Evolutionary conservation across 768 basidiomycete genomes (phyloP).

Genomic region (Polyporus arcularius): DNA sequence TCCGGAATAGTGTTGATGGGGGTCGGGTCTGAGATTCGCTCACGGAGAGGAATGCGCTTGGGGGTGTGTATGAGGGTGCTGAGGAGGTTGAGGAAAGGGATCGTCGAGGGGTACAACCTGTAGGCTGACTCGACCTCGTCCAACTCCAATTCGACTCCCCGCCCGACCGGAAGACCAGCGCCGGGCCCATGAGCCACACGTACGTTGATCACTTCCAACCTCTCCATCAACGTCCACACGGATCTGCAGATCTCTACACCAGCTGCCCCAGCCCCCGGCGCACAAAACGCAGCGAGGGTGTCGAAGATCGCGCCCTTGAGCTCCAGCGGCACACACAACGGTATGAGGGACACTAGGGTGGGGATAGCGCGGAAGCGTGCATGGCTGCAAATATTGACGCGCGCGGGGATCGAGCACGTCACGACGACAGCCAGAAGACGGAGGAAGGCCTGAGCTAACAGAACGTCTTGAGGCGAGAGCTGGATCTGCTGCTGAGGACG

Average conservation of each 20-base stretch:
- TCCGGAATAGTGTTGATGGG: constrained; percentile 79
- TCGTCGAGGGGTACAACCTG: constrained; percentile 83
- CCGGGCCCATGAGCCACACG: constrained; percentile 47
- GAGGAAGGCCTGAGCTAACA: constrained; percentile 80
- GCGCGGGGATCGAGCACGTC: constrained; percentile 72
- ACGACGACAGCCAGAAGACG: constrained; percentile 77
- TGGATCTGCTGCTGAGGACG: constrained; percentile 44
- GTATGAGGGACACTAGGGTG: constrained; percentile 75
- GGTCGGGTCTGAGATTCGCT: constrained; percentile 58
- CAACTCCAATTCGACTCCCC: constrained; percentile 84
- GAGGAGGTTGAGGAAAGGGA: constrained; percentile 84
- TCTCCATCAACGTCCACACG: constrained; percentile 85
- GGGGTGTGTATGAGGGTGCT: constrained; percentile 82
- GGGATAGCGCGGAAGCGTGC: constrained; percentile 80
- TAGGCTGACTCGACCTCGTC: constrained; percentile 84
- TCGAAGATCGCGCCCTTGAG: constrained; percentile 86
- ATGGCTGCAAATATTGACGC: constrained; percentile 75
- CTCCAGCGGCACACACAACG: constrained; percentile 83
- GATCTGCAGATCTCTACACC: constrained; percentile 82
- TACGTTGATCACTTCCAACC: constrained; percentile 80
- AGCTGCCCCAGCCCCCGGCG: constrained; percentile 69
- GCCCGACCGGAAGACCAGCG: constrained; percentile 53
- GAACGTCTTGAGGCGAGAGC: constrained; percentile 70
- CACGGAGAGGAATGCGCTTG: constrained; percentile 65
- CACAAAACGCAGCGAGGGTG: constrained; percentile 79